Base-by-base conservation (phyloP, 345 rosid genomes). In the Lepidium aucheri region DNA sequence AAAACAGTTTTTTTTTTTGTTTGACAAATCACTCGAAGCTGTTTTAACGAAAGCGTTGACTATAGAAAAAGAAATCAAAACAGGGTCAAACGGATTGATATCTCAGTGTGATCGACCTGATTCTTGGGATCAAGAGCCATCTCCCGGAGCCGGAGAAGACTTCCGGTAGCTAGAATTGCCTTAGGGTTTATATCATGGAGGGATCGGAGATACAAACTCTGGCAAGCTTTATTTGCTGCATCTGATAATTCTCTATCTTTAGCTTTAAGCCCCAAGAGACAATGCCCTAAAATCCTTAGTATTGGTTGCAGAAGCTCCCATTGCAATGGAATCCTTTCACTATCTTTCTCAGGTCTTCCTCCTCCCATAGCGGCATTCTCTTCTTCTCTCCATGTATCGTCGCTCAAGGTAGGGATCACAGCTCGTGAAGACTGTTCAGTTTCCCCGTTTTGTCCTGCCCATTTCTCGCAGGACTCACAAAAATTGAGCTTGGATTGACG, bases 251-350 rank as follows among this genome's bases (percentile, higher is more conserved):
- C 67, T 50, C 50, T 59, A 8, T 84, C 83, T 36, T 66, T 41
- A 4, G 6, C 22, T 4, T 53, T 58, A 0, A 75, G 68, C 12
- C 87, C 96, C 45, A 93, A 8, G 4, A 93, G 65, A 40, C 97
- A 93, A 46, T 90, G 90, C 9, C 94, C 93, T 30, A 88, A 32
- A 9, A 90, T 86, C 74, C 96, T 84, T 81, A 90, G 15, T 15
- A 77, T 64, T 0, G 96, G 98, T 7, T 93, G 98, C 74, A 90
- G 38, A 9, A 90, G 79, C 40, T 89, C 98, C 97, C 96, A 92
- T 36, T 86, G 87, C 74, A 87, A 4, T 2, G 84, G 73, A 34
- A 89, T 82, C 75, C 81, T 64, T 39, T 69, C 78, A 26, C 47
- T 63, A 41, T 36, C 60, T 32, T 1, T 36, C 46, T 65, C 71